Percentiles rank a stretch among this genome's conserved stretches.
Evolutionary conservation across 1,284 basidiomycete species (phyloP).

Genomic region (Cutaneotrichosporon dermatis): DNA sequence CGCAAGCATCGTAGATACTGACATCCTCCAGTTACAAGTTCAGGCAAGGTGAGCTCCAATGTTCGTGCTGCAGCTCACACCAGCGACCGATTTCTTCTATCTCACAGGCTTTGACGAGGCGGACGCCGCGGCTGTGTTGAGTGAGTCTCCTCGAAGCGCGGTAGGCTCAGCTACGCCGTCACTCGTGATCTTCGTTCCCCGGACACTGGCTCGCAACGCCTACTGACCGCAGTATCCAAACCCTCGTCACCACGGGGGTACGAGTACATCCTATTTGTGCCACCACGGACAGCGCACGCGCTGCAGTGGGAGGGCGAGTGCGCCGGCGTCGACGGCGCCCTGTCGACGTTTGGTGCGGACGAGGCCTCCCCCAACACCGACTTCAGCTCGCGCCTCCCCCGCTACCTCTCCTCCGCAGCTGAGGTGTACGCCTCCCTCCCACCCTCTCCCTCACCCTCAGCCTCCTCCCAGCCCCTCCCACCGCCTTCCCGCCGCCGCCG

Average conservation of each 20-base stretch:
- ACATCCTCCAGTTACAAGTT: slow-evolving; percentile 97
- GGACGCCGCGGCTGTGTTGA: slow-evolving; percentile 77
- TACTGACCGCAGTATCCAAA: slow-evolving; percentile 31
- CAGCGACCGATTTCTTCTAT: slow-evolving; percentile 85
- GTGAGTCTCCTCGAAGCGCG: too few species aligned
- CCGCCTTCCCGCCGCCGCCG: slow-evolving; percentile 37
- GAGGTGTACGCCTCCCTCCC: slow-evolving; percentile 50
- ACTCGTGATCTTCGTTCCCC: too few species aligned
- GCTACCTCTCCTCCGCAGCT: slow-evolving; percentile 28
- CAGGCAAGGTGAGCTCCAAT: slow-evolving; percentile 59
- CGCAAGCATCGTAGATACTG: too few species aligned
- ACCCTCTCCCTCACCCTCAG: slow-evolving; percentile 40
- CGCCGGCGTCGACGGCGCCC: slow-evolving; percentile 60
- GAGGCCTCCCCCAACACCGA: slow-evolving; percentile 51
- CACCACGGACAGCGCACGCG: slow-evolving; percentile 67
- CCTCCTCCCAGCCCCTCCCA: slow-evolving; percentile 40
- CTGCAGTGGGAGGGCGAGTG: slow-evolving; percentile 91
- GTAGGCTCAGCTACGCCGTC: too few species aligned
- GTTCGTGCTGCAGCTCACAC: not conserved
- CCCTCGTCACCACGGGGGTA: slow-evolving; percentile 69
- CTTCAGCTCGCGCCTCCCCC: slow-evolving; percentile 38
- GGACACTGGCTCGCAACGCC: too few species aligned
- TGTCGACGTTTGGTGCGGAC: slow-evolving; percentile 68
- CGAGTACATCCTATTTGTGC: slow-evolving; percentile 82
- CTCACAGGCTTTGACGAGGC: slow-evolving; percentile 93